These are phyloP conservation scores for Elongisporangium undulatum DNA, from an alignment of 352 stramenopile genomes.

Conservation along the genomic window DNA sequence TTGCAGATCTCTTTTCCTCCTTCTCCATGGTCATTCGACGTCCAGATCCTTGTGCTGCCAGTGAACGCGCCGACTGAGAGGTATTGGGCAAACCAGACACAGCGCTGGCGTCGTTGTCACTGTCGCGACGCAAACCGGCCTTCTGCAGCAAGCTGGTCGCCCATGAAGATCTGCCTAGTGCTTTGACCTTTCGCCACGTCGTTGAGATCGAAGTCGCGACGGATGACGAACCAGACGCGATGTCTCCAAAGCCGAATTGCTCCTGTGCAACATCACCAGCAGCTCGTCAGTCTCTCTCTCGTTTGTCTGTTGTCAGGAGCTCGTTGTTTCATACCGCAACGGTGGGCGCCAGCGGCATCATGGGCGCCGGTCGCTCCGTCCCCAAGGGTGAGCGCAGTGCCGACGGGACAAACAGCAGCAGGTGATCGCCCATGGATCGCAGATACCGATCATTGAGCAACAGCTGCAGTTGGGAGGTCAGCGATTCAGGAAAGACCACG, in stretches of 20 bases:
- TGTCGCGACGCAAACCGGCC: conserved; percentile 25
- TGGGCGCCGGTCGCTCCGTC: conserved; percentile 33
- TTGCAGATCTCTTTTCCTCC: not conserved
- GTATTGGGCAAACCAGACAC: conserved; percentile 28
- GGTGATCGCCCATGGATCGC: conserved; percentile 33
- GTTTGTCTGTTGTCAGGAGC: not conserved
- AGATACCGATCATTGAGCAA: conserved; percentile 45
- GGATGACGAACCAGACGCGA: conserved; percentile 39
- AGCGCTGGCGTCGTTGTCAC: conserved; percentile 7
- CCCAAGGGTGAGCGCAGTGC: conserved; percentile 29
- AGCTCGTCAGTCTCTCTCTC: not conserved
- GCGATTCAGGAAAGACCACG: conserved; percentile 47
- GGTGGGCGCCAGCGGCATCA: conserved; percentile 44
- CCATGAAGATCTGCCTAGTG: conserved; percentile 47
- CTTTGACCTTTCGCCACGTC: conserved; percentile 59
- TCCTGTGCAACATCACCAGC: conserved; percentile 23
- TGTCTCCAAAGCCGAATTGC: conserved; percentile 75
- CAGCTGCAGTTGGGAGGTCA: conserved; percentile 50
- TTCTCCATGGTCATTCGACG: too few species aligned
- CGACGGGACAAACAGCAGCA: conserved; percentile 34
- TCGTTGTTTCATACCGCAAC: conserved; percentile 35
- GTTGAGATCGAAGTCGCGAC: conserved; percentile 42
- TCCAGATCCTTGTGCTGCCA: conserved; percentile 14
- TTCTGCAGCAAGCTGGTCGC: conserved; percentile 56
- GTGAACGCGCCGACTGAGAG: conserved; percentile 25